Percentiles rank a stretch among this genome's conserved stretches.
These are phyloP conservation scores for Fusarium guadeloupense DNA, from an alignment of 2,329 filamentous ascomycete genomes.

Conservation along the genomic window DNA sequence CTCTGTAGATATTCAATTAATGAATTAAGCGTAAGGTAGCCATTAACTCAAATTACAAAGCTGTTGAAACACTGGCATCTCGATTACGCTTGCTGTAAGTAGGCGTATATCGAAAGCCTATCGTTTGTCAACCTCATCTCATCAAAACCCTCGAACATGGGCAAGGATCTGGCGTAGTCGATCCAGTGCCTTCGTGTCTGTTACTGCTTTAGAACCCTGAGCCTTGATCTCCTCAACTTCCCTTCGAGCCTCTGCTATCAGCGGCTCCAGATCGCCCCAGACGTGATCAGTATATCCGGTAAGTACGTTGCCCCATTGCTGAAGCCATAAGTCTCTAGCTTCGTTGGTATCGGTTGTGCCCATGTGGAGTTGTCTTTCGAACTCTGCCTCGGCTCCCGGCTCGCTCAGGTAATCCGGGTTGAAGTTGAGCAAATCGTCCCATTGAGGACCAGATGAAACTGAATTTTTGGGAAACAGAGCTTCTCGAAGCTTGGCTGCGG, in stretches of 20 bases:
- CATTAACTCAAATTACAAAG: too few species aligned
- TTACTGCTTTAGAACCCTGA: constrained; percentile 23
- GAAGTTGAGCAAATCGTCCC: constrained; percentile 62
- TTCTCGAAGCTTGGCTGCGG: constrained; percentile 47
- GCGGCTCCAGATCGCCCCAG: constrained; percentile 69
- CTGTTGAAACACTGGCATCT: neutral
- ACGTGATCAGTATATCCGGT: constrained; percentile 70
- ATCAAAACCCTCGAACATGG: constrained; percentile 48
- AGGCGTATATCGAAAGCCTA: neutral
- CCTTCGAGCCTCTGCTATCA: constrained; percentile 64
- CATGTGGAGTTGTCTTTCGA: constrained; percentile 44
- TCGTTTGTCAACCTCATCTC: constrained; percentile 2
- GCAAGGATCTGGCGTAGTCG: constrained; percentile 51
- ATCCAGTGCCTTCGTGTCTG: constrained; percentile 46
- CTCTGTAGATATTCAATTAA: too few species aligned
- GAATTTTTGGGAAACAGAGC: constrained; percentile 50
- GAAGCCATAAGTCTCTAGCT: constrained; percentile 58
- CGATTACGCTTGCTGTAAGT: neutral
- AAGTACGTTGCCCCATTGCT: constrained; percentile 66
- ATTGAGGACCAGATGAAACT: constrained; percentile 37
- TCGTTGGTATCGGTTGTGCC: constrained; percentile 52
- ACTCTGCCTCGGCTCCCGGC: constrained; percentile 29
- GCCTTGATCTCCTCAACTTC: constrained; percentile 60
- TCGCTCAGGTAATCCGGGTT: constrained; percentile 54
- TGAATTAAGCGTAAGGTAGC: constrained; percentile 1